phyloP scores from a whole-genome alignment of 495 filamentous ascomycete species.

The Talaromyces nanjingensis region DNA sequence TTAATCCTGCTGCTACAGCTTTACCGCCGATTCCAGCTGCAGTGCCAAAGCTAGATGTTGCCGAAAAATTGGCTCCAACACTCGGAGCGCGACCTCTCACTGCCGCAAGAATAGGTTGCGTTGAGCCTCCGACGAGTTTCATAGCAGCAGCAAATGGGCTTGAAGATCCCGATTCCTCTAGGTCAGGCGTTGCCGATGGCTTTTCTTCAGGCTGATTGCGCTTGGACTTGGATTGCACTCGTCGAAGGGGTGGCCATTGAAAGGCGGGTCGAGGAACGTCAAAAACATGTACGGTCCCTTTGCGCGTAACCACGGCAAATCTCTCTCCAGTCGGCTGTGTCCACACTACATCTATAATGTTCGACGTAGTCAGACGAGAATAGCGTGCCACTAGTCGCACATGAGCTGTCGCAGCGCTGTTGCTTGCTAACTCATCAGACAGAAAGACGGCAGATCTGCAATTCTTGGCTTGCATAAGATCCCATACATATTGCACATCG shows the following conservation, averaged over 20 bases:
- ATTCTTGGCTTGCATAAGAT: conserved; percentile 62
- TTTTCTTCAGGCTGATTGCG: conserved; percentile 14
- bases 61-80: conserved; percentile 40
- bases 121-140: conserved; percentile 45
- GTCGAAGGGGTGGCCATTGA: conserved; percentile 81
- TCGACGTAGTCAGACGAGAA: conserved; percentile 81
- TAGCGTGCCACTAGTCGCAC: conserved; percentile 83
- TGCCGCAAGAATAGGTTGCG: conserved; percentile 53
- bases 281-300: conserved; percentile 88
- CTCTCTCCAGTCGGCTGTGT: conserved; percentile 71
- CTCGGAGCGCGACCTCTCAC: conserved; percentile 45
- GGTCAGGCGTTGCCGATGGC: conserved; percentile 21
- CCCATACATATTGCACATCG: conserved; percentile 89
- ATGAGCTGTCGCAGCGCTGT: conserved; percentile 33
- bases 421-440: conserved; percentile 25
- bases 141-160: conserved; percentile 61
- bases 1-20: conserved; percentile 73
- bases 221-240: conserved; percentile 39
- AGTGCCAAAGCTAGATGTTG: conserved; percentile 42
- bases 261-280: conserved; percentile 78
- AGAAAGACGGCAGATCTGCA: conserved; percentile 36
- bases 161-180: conserved; percentile 45
- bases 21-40: conserved; percentile 67
- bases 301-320: conserved; percentile 79
- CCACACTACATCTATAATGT: conserved; percentile 87